phyloP scores from a whole-genome alignment of 495 filamentous ascomycete species.

The Penicillium lagena region DNA sequence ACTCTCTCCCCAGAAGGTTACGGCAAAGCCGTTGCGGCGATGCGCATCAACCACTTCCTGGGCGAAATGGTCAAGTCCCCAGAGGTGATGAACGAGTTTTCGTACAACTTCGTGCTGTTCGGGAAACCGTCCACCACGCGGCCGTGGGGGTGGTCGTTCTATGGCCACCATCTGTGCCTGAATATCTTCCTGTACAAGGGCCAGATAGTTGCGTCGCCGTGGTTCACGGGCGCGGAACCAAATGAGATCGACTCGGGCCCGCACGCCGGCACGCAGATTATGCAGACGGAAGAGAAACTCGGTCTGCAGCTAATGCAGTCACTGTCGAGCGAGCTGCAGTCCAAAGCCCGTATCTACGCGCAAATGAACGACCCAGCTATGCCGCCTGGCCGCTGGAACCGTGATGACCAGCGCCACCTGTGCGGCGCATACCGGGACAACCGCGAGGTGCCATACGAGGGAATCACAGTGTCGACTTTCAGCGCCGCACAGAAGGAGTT shows the following conservation, averaged over 20 bases:
- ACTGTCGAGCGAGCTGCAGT: conserved; percentile 39
- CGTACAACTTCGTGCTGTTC: conserved; percentile 69
- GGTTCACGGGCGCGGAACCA: conserved; percentile 73
- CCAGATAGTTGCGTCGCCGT: conserved; percentile 60
- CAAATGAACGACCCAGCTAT: conserved; percentile 53
- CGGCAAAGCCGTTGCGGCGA: conserved; percentile 59
- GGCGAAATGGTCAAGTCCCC: conserved; percentile 58
- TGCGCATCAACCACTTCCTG: conserved; percentile 75
- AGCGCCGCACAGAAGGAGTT: conserved; percentile 39
- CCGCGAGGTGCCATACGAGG: conserved; percentile 68
- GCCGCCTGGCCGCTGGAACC: conserved; percentile 66
- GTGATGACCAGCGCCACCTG: conserved; percentile 65
- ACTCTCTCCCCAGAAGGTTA: conserved; percentile 65
- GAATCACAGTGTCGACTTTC: conserved; percentile 42
- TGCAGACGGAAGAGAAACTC: conserved; percentile 57
- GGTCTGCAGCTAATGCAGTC: conserved; percentile 64
- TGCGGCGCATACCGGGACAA: conserved; percentile 74
- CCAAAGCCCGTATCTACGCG: conserved; percentile 48
- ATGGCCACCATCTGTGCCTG: conserved; percentile 71
- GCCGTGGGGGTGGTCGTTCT: conserved; percentile 70
- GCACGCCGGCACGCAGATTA: conserved; percentile 52
- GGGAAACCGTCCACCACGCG: conserved; percentile 38
- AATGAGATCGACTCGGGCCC: conserved; percentile 63
- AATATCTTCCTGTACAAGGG: conserved; percentile 55
- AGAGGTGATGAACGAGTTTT: conserved; percentile 62